Base-by-base conservation (phyloP, 2,329 filamentous ascomycete species). In the Fusarium nurragi region DNA sequence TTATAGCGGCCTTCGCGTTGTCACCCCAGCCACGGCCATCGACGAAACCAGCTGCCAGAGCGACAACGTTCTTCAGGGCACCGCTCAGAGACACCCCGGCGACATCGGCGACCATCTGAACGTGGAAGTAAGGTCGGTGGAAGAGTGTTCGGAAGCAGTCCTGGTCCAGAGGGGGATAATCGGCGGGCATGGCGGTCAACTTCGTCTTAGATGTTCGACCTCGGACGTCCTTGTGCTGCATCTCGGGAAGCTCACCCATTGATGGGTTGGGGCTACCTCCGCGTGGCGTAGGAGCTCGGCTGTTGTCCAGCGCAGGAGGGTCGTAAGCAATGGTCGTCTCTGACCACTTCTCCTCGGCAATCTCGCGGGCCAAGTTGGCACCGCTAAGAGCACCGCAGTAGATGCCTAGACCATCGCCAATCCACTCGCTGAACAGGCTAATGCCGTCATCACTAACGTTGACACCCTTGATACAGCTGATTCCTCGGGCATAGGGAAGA, bases 381-480 rank as follows among this genome's bases (percentile, higher is more conserved):
- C 95, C 95, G 39, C 93, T 97, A 36, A 99, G 86, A 11, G 95
- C 94, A 73, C 95, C 95, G 73, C 94, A 97, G 83, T 99, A 99
- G 76, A 99, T 99, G 63, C 91, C 92, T 19, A 99, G 84, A 26
- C 90, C 90, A 76, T 92, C 88, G 55, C 94, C 94, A 74, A 99
- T 99, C 77, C 90, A 93, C 80, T 99, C 95, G 52, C 92, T 96
- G 81, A 99, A 97, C 52, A 99, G 86, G 72, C 89, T 89, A 70
- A 98, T 89, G 53, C 91, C 92, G 47, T 92, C 88, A 72, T 94
- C 91, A 5, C 91, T 90, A 30, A 99, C 95, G 70, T 97, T 91
- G 62, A 99, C 94, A 70, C 95, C 95, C 84, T 99, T 99, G 81
- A 98, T 97, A 79, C 95, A 99, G 75, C 93, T 97, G 74, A 99